Conservation (phyloP, 345 rosid genomes). For the Acer yangbiense region DNA sequence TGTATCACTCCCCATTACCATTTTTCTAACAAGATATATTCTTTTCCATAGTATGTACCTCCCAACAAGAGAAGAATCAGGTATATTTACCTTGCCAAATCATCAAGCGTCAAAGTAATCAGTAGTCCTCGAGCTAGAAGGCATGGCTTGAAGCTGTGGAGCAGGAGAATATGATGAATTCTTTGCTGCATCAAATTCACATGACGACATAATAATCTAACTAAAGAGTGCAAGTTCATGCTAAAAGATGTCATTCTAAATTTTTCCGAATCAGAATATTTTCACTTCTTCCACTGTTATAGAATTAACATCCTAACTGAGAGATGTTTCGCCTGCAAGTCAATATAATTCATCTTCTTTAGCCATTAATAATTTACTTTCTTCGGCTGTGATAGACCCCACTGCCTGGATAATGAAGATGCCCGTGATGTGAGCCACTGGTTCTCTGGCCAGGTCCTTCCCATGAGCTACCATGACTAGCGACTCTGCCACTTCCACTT, state of each 20-base stretch:
- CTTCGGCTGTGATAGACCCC: too few species aligned
- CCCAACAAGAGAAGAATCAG: slow-evolving; percentile 2
- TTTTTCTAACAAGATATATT: background rate
- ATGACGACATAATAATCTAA: background rate
- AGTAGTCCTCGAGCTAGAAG: background rate
- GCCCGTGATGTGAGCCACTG: too few species aligned
- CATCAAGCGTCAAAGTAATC: background rate
- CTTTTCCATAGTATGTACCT: too few species aligned
- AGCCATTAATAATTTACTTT: too few species aligned
- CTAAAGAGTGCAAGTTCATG: background rate
- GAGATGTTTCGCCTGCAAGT: too few species aligned
- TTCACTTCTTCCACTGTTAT: background rate
- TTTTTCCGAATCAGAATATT: background rate
- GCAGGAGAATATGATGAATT: background rate
- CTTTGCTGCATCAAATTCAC: background rate
- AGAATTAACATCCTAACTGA: too few species aligned
- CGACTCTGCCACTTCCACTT: too few species aligned
- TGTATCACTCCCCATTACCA: slow-evolving; percentile 1
- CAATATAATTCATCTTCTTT: too few species aligned
- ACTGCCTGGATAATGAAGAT: too few species aligned
- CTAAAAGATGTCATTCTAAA: background rate
- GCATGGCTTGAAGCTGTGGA: background rate
- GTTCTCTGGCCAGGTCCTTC: too few species aligned
- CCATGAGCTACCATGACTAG: too few species aligned
- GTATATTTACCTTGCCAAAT: slow-evolving; percentile 10